Evolutionary conservation across 1,284 basidiomycete species (phyloP).

Genomic region (Cryptococcus deneoformans): DNA sequence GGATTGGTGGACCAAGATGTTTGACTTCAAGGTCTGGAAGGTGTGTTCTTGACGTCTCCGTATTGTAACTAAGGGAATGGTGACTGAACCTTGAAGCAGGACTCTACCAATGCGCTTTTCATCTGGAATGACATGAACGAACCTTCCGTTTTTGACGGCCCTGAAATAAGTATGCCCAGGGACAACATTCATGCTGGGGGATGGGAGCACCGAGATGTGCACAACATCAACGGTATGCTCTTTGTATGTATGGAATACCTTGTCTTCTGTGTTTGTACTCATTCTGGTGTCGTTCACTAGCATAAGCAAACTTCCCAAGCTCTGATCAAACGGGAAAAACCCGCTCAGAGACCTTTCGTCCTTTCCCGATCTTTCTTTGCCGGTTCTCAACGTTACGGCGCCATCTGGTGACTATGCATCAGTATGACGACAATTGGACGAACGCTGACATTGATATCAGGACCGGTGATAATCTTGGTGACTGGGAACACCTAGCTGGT

Average conservation of each 20-base stretch:
- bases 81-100: conserved; percentile 16
- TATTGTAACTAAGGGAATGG: background rate
- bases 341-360: conserved; percentile 84
- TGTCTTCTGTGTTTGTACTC: background rate
- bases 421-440: background rate
- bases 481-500: conserved; percentile 92
- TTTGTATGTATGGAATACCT: conserved; percentile 39
- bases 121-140: conserved; percentile 99
- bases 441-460: conserved; percentile 5
- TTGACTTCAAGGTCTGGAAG: conserved; percentile 60
- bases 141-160: conserved; percentile 97
- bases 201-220: conserved; percentile 95
- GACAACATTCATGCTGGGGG: conserved; percentile 85
- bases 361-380: conserved; percentile 93
- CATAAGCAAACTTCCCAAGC: conserved; percentile 85
- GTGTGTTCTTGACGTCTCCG: background rate
- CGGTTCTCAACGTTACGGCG: conserved; percentile 92
- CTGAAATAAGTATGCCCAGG: conserved; percentile 95
- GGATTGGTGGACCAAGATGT: conserved; percentile 87
- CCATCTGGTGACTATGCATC: conserved; percentile 70
- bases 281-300: conserved; percentile 47
- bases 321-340: conserved; percentile 68
- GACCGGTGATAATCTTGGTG: conserved; percentile 95
- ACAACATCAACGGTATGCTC: conserved; percentile 52
- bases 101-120: conserved; percentile 68